phyloP scores from a whole-genome alignment of 208 protist genomes.

The Angomonas ambiguus region DNA sequence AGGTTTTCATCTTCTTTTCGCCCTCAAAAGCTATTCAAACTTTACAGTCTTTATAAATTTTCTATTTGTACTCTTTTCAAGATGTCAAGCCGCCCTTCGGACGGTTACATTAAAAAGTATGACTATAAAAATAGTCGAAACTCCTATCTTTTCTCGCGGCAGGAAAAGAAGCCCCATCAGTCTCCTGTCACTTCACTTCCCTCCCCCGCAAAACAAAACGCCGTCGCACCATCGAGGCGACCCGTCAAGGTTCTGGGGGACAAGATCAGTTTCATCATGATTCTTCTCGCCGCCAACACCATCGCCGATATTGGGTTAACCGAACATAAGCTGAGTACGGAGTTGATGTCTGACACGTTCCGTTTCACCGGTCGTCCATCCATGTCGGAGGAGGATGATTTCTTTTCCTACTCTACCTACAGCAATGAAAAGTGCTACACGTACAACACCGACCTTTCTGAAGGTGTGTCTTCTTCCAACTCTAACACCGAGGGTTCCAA shows the following conservation, averaged over 20 bases:
- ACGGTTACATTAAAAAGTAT: background rate
- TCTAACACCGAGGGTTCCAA: conserved; percentile 27
- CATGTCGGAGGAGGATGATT: conserved; percentile 21
- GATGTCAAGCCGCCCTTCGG: background rate
- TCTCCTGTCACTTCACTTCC: background rate
- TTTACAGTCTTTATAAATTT: background rate
- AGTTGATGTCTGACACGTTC: conserved; percentile 42
- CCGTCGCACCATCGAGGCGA: background rate
- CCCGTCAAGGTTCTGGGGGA: conserved; percentile 24
- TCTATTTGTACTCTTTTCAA: conserved; percentile 7
- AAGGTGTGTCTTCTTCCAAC: conserved; percentile 37
- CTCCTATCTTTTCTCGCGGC: background rate
- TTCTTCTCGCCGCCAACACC: conserved; percentile 44
- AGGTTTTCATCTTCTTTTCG: conserved; percentile 15
- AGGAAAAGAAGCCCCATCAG: background rate
- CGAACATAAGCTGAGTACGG: conserved; percentile 51
- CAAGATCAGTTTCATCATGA: conserved; percentile 50
- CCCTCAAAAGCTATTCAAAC: background rate
- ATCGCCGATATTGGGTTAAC: conserved; percentile 29
- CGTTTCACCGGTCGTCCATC: conserved; percentile 24
- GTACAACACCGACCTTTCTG: conserved; percentile 31
- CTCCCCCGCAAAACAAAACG: background rate
- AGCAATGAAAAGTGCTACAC: conserved; percentile 18
- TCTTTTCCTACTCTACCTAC: conserved; percentile 26
- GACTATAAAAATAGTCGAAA: background rate